Percentiles rank a stretch among this genome's conserved stretches.
phyloP scores from a whole-genome alignment of 1,284 basidiomycete genomes.

The Apiotrichum mycotoxinovorans region DNA sequence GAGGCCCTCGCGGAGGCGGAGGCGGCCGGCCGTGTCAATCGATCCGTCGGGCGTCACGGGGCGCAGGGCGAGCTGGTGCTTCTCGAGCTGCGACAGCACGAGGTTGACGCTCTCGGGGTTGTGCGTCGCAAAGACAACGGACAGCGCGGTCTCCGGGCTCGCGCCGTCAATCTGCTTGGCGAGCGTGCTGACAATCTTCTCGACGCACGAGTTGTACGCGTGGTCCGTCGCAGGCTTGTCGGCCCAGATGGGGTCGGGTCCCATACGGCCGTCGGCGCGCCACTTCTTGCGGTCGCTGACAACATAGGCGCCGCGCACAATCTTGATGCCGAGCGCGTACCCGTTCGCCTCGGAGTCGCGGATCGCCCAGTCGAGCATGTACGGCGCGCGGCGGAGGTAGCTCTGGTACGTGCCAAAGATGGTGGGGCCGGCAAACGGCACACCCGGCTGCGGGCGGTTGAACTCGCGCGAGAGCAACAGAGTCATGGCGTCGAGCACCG shows the following conservation, averaged over 20 bases:
- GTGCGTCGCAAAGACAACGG: constrained; percentile 80
- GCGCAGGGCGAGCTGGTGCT: constrained; percentile 56
- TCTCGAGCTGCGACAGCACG: constrained; percentile 62
- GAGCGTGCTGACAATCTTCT: constrained; percentile 56
- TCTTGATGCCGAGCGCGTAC: constrained; percentile 85
- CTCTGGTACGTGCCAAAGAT: constrained; percentile 71
- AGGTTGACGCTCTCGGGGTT: constrained; percentile 66
- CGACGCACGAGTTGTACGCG: constrained; percentile 69
- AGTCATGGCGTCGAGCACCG: constrained; percentile 74
- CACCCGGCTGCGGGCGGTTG: constrained; percentile 54
- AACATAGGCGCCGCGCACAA: constrained; percentile 93
- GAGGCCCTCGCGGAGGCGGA: constrained; percentile 14
- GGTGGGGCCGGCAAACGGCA: constrained; percentile 33
- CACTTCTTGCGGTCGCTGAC: constrained; percentile 60
- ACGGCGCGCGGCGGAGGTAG: constrained; percentile 64
- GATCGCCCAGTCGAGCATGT: constrained; percentile 64
- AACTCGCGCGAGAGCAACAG: constrained; percentile 71
- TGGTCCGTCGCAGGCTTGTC: constrained; percentile 67
- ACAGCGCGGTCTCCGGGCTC: constrained; percentile 54
- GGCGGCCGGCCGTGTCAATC: neutral
- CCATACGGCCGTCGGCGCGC: constrained; percentile 36
- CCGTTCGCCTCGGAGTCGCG: constrained; percentile 64
- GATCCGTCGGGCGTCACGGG: neutral
- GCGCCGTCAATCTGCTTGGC: constrained; percentile 51
- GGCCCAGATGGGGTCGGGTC: constrained; percentile 52